Evolutionary conservation across 441 rosid genomes (phyloP).

Genomic region (Gossypium trilobum): DNA sequence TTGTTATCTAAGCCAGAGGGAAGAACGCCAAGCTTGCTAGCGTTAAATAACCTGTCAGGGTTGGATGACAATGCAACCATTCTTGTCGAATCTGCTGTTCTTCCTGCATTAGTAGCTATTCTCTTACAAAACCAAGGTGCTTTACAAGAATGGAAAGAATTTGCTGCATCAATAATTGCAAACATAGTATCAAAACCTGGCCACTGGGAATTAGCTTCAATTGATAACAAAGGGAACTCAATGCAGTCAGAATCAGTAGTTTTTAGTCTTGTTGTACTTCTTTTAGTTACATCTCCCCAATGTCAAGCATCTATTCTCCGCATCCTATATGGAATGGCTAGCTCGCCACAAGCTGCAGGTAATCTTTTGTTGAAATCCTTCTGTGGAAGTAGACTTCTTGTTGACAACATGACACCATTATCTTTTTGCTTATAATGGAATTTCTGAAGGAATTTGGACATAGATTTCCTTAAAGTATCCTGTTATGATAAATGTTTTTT

Average conservation of each 20-base stretch:
- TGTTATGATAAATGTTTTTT: neutral
- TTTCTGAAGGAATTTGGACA: neutral
- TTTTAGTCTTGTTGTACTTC: conserved; percentile 19
- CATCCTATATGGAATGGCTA: conserved; percentile 29
- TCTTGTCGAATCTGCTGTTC: conserved; percentile 30
- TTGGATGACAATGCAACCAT: conserved; percentile 32
- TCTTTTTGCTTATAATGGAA: conserved; percentile 2
- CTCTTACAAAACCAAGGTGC: conserved; percentile 24
- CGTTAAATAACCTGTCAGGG: conserved; percentile 32
- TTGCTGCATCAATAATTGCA: conserved; percentile 32
- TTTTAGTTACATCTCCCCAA: conserved; percentile 22
- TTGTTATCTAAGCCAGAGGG: conserved; percentile 24
- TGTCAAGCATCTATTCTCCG: conserved; percentile 27
- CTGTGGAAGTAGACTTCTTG: neutral
- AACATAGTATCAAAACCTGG: conserved; percentile 39
- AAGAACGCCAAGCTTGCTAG: conserved; percentile 28
- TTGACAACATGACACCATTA: neutral
- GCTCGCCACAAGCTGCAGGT: conserved; percentile 40
- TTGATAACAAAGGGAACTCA: conserved; percentile 27
- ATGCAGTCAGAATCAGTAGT: conserved; percentile 32
- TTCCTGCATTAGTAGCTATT: conserved; percentile 29
- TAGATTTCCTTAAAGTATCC: neutral
- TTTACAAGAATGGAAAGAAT: conserved; percentile 24
- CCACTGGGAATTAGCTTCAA: conserved; percentile 35
- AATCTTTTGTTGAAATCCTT: neutral